Percentiles rank a stretch among this genome's conserved stretches.
Conservation (phyloP, 495 filamentous ascomycete species). For the Oidiodendron maius region DNA sequence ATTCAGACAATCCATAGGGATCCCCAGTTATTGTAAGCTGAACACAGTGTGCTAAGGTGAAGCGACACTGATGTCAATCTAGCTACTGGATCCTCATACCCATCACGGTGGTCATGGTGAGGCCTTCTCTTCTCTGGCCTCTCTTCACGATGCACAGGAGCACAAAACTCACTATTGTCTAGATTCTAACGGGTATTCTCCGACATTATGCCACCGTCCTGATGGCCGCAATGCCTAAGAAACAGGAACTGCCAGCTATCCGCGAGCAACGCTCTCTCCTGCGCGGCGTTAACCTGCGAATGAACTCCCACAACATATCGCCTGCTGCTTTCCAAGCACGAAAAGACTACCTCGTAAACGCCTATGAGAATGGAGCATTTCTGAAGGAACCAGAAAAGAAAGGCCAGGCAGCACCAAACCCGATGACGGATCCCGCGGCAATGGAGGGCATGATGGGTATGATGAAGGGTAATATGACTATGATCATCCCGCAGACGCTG, state of each 20-base stretch:
- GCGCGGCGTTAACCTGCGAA: constrained; percentile 79
- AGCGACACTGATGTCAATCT: constrained; percentile 3
- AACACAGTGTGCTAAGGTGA: neutral
- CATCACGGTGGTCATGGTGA: constrained; percentile 94
- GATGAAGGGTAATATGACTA: constrained; percentile 99
- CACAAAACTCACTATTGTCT: neutral
- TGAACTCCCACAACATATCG: constrained; percentile 69
- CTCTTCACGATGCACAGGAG: neutral
- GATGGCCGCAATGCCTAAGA: constrained; percentile 81
- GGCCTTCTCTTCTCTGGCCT: neutral
- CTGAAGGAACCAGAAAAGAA: constrained; percentile 81
- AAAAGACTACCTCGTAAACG: constrained; percentile 71
- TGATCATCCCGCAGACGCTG: constrained; percentile 97
- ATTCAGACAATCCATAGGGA: constrained; percentile 96
- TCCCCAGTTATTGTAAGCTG: constrained; percentile 87
- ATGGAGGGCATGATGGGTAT: constrained; percentile 99
- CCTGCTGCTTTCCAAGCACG: constrained; percentile 68
- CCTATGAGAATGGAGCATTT: constrained; percentile 78
- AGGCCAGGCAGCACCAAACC: constrained; percentile 85
- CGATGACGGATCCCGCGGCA: constrained; percentile 91
- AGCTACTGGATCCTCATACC: constrained; percentile 79
- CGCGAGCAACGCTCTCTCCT: constrained; percentile 85
- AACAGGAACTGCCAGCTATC: constrained; percentile 64
- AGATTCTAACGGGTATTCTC: constrained; percentile 92
- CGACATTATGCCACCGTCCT: constrained; percentile 92